Evolutionary conservation across 192 early-diverging fungal species (phyloP).

Genomic region (Coemansia sp.): DNA sequence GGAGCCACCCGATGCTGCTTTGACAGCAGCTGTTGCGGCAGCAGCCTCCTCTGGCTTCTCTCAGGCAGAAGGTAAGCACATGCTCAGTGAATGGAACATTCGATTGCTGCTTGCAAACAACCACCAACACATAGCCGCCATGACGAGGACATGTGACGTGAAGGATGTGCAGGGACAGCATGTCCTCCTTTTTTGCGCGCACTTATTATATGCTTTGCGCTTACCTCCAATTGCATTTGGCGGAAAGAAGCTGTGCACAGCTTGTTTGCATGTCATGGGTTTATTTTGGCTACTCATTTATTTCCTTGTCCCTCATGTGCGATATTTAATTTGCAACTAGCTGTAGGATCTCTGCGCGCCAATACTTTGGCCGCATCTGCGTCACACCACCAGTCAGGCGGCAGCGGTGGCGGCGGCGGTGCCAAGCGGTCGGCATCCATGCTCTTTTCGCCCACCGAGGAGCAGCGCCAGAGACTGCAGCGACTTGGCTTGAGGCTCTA

Average conservation of each 20-base stretch:
- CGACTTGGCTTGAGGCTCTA: constrained; percentile 45
- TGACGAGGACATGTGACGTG: no score
- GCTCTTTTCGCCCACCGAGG: constrained; percentile 48
- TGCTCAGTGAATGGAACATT: background rate
- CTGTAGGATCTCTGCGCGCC: constrained; percentile 6
- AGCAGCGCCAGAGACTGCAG: constrained; percentile 46
- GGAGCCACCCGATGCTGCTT: constrained; percentile 11
- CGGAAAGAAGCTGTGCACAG: no score
- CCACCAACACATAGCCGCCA: no score
- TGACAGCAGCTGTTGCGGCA: no score
- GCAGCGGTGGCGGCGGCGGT: constrained; percentile 9
- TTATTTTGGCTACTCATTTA: background rate
- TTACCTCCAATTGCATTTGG: no score
- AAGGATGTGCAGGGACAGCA: no score
- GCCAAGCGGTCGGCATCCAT: constrained; percentile 46
- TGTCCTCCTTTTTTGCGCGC: no score
- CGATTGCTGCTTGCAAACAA: background rate
- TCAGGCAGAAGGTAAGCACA: constrained; percentile 27
- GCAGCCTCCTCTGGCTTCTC: no score
- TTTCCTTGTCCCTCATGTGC: no score
- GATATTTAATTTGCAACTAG: background rate
- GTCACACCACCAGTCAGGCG: background rate
- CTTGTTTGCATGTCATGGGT: no score
- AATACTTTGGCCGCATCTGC: background rate
- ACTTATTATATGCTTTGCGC: no score